A percentile compares a stretch with the other conserved stretches of the same genome.
These are phyloP conservation scores for Diaporthe citri DNA, from an alignment of 2,329 filamentous ascomycete species.

Conservation along the genomic window DNA sequence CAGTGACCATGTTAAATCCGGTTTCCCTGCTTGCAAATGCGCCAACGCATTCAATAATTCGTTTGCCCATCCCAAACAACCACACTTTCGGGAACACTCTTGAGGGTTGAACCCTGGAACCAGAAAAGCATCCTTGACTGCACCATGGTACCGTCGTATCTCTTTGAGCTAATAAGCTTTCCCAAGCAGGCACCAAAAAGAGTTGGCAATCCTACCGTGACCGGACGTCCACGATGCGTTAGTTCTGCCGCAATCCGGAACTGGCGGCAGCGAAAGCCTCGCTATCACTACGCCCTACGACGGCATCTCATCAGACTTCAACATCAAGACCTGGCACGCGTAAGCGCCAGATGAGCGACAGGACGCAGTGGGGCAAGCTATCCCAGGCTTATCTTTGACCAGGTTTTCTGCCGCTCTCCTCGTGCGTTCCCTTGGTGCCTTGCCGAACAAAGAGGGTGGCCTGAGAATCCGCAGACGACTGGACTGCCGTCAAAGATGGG, in stretches of 20 bases:
- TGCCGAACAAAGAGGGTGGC: background rate
- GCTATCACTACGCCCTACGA: background rate
- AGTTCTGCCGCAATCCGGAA: background rate
- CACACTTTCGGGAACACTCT: accelerated
- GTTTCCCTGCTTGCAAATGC: accelerated
- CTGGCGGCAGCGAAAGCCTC: background rate
- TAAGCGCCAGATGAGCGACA: background rate
- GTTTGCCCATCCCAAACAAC: background rate
- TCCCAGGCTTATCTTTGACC: conserved; percentile 34
- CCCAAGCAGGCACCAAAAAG: background rate
- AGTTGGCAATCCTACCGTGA: background rate
- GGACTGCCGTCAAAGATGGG: background rate
- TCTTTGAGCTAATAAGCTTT: conserved; percentile 4
- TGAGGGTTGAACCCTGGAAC: conserved; percentile 5
- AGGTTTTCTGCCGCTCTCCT: conserved; percentile 15
- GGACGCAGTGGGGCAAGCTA: background rate
- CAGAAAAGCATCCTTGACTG: no score
- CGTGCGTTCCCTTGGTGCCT: background rate
- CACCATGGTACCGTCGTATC: background rate
- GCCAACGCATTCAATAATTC: background rate
- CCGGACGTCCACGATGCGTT: background rate
- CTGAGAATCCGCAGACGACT: background rate
- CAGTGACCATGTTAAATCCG: background rate
- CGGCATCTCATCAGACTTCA: background rate
- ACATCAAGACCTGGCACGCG: background rate